A percentile compares a stretch with the other conserved stretches of the same genome.
phyloP scores from a whole-genome alignment of 2,329 filamentous ascomycete genomes.

The Alternaria arborescens region DNA sequence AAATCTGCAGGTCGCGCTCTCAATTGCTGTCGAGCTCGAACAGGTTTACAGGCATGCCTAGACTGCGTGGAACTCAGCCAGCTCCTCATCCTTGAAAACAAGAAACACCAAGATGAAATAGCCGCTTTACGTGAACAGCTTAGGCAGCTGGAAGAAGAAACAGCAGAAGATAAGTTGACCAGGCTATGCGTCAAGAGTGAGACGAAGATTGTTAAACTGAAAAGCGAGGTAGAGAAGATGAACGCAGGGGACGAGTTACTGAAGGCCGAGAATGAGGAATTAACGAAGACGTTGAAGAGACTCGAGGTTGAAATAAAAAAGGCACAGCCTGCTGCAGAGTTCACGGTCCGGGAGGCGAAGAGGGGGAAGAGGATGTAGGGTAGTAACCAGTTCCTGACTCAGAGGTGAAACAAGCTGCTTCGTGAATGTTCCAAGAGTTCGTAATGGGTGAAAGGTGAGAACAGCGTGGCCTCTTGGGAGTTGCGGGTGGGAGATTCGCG shows the following conservation, averaged over 20 bases:
- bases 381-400: not conserved
- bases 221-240: not conserved
- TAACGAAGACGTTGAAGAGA: not conserved
- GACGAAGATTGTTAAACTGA: not conserved
- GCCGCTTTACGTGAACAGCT: not conserved
- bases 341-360: not conserved
- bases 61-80: not conserved
- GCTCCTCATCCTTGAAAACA: not conserved
- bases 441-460: constrained; percentile 13
- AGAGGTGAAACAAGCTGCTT: not conserved
- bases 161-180: not conserved
- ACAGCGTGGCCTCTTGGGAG: constrained; percentile 36
- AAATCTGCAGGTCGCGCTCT: not conserved
- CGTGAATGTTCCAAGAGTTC: not conserved
- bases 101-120: not conserved
- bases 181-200: not conserved
- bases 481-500: constrained; percentile 26
- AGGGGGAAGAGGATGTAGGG: not conserved
- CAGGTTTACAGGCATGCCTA: not conserved
- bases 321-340: not conserved
- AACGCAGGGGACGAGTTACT: not conserved
- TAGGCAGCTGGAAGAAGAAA: not conserved
- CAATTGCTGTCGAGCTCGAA: not conserved
- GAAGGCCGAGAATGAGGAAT: not conserved
- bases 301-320: not conserved